Evolutionary conservation across 768 basidiomycete species (phyloP).

Genomic region (Boletus eberwhitei): DNA sequence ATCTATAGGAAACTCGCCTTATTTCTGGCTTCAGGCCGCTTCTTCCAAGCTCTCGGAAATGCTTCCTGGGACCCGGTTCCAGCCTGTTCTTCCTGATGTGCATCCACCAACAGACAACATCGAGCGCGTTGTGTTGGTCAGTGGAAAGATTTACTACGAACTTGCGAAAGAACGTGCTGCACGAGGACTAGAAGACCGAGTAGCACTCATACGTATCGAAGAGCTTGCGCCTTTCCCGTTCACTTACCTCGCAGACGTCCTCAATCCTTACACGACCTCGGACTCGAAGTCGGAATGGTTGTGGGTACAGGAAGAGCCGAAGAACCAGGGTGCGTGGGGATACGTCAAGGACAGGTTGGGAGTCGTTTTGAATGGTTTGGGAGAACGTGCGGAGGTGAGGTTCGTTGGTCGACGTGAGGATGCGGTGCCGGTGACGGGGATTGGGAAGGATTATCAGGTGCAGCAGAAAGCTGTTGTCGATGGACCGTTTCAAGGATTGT

Average conservation of each 20-base stretch:
- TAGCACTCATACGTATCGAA: conserved; percentile 77
- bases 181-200: conserved; percentile 41
- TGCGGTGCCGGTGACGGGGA: conserved; percentile 74
- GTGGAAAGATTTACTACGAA: conserved; percentile 89
- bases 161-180: conserved; percentile 66
- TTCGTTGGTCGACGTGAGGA: conserved; percentile 72
- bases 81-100: conserved; percentile 59
- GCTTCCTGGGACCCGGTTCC: conserved; percentile 56
- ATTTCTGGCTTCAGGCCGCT: conserved; percentile 52
- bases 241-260: conserved; percentile 40
- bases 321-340: conserved; percentile 79
- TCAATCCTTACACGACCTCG: conserved; percentile 45
- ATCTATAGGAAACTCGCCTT: neutral
- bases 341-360: conserved; percentile 62
- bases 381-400: conserved; percentile 34
- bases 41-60: conserved; percentile 66
- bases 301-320: conserved; percentile 88
- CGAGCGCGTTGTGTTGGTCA: conserved; percentile 67
- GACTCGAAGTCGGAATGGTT: conserved; percentile 37
- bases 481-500: conserved; percentile 51
- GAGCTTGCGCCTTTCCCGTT: conserved; percentile 91
- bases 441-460: conserved; percentile 59
- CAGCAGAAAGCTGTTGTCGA: conserved; percentile 65
- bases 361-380: conserved; percentile 43
- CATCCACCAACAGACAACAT: conserved; percentile 36